Percentiles rank a stretch among this genome's conserved stretches.
Conservation (phyloP, 169 alveolate genomes). For the Plasmodium berghei region DNA sequence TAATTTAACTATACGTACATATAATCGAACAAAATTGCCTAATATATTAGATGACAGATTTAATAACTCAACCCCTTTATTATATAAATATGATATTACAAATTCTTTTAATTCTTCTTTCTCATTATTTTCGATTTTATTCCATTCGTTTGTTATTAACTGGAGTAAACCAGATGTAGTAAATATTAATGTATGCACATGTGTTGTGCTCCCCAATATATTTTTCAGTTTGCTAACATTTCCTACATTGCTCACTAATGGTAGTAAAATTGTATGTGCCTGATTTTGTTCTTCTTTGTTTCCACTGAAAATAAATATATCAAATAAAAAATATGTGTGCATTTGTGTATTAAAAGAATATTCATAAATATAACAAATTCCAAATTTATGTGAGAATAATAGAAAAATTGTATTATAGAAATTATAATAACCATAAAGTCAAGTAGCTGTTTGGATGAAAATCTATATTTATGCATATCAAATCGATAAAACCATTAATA, state of each 20-base stretch:
- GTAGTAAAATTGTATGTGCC: slow-evolving; percentile 93
- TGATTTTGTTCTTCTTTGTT: slow-evolving; percentile 90
- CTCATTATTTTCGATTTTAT: slow-evolving; percentile 88
- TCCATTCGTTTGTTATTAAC: slow-evolving; percentile 90
- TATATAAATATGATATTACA: slow-evolving; percentile 90
- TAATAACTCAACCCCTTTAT: slow-evolving; percentile 93
- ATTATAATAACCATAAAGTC: too few relatives aligned
- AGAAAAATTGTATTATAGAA: too few relatives aligned
- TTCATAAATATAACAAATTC: not conserved
- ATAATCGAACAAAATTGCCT: slow-evolving; percentile 91
- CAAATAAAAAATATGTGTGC: not conserved
- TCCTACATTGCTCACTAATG: slow-evolving; percentile 89
- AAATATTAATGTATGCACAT: slow-evolving; percentile 89
- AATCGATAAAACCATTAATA: too few relatives aligned
- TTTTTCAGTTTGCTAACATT: slow-evolving; percentile 87
- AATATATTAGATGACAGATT: slow-evolving; percentile 91
- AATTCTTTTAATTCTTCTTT: slow-evolving; percentile 91
- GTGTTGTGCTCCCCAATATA: slow-evolving; percentile 87
- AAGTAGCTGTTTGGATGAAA: too few relatives aligned
- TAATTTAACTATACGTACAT: slow-evolving; percentile 90
- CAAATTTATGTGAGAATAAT: too few relatives aligned
- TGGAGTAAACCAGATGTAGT: slow-evolving; percentile 90
- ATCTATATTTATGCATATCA: too few relatives aligned
- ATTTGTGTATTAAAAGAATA: not conserved
- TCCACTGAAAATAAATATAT: slow-evolving; percentile 81